Evolutionary conservation across 2,329 filamentous ascomycete species (phyloP).

Genomic region (Scytalidium sp.): DNA sequence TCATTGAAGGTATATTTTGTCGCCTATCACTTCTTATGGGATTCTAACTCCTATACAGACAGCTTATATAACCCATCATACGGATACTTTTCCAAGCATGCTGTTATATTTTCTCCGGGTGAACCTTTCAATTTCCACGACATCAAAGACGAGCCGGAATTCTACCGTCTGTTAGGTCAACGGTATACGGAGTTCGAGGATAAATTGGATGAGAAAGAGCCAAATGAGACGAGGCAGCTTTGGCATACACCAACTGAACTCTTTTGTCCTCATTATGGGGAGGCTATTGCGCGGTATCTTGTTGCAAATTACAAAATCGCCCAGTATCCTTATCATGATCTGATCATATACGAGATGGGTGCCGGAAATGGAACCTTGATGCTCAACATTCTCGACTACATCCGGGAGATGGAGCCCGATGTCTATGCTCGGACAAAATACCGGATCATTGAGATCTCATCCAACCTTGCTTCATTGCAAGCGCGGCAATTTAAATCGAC

Average conservation of each 20-base stretch:
- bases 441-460: conserved; percentile 94
- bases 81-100: conserved; percentile 95
- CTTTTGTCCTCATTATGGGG: conserved; percentile 94
- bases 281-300: conserved; percentile 94
- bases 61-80: conserved; percentile 93
- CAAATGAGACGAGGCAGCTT: conserved; percentile 75
- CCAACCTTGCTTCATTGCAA: conserved; percentile 76
- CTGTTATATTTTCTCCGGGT: conserved; percentile 91
- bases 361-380: conserved; percentile 96
- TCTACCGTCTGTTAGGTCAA: conserved; percentile 71
- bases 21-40: neutral
- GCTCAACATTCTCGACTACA: conserved; percentile 97
- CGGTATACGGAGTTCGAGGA: conserved; percentile 93
- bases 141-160: conserved; percentile 81
- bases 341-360: conserved; percentile 98
- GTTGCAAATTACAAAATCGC: conserved; percentile 95
- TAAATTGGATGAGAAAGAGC: conserved; percentile 67
- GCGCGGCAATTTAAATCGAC: conserved; percentile 64
- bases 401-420: conserved; percentile 81
- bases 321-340: conserved; percentile 91
- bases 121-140: conserved; percentile 84
- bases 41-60: conserved; percentile 52
- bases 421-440: conserved; percentile 93
- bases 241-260: conserved; percentile 99
- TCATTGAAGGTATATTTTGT: conserved; percentile 74